Percentiles rank a stretch among this genome's conserved stretches.
phyloP scores from a whole-genome alignment of 2,329 filamentous ascomycete species.

The Delphinella strobiligena region DNA sequence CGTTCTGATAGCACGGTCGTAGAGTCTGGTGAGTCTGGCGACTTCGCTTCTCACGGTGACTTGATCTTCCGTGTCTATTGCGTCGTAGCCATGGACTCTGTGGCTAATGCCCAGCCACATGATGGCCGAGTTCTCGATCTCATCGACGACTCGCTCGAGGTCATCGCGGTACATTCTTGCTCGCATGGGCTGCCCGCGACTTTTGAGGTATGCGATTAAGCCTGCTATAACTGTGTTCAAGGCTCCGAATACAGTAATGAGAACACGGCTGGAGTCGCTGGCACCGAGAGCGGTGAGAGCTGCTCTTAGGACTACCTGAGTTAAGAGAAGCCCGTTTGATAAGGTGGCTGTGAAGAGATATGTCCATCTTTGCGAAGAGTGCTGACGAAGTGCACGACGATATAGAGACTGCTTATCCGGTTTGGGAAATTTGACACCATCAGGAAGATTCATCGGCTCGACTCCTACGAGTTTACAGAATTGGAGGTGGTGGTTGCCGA shows the following conservation, averaged over 20 bases:
- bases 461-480: conserved; percentile 27
- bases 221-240: conserved; percentile 30
- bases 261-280: conserved; percentile 20
- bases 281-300: conserved; percentile 28
- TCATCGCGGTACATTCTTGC: conserved; percentile 30
- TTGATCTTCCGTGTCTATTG: conserved; percentile 31
- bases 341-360: conserved; percentile 26
- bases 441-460: conserved; percentile 19
- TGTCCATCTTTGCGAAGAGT: conserved; percentile 20
- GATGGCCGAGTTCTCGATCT: conserved; percentile 29
- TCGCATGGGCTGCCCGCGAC: conserved; percentile 27
- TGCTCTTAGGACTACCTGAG: conserved; percentile 28
- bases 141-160: conserved; percentile 27
- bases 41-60: conserved; percentile 30
- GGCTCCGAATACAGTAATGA: conserved; percentile 29
- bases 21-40: conserved; percentile 23
- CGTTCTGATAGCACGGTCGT: conserved; percentile 25
- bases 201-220: conserved; percentile 28
- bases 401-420: conserved; percentile 19
- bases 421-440: conserved; percentile 10
- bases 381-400: conserved; percentile 21
- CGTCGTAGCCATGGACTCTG: conserved; percentile 32
- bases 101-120: conserved; percentile 33
- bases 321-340: conserved; percentile 25
- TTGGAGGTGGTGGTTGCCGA: conserved; percentile 19